Conservation (phyloP, 345 rosid genomes). For the Corchorus olitorius region DNA sequence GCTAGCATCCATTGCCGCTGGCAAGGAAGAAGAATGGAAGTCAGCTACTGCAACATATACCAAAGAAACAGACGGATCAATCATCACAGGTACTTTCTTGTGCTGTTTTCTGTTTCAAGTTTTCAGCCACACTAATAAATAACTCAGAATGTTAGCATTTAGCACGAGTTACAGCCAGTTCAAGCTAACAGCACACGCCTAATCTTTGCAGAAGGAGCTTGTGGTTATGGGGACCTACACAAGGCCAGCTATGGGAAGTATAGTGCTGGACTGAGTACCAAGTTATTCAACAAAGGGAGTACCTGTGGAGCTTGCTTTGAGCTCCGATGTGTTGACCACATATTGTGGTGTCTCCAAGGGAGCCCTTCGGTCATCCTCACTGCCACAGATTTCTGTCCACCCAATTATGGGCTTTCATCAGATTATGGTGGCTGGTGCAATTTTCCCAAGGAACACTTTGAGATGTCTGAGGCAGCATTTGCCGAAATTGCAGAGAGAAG, state of each 20-base stretch:
- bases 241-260: slow-evolving; percentile 64
- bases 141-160: not conserved
- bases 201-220: slow-evolving; percentile 75
- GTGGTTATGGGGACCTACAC: slow-evolving; percentile 87
- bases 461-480: slow-evolving; percentile 88
- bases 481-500: slow-evolving; percentile 69
- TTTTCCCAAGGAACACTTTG: slow-evolving; percentile 87
- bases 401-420: slow-evolving; percentile 74
- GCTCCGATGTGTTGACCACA: slow-evolving; percentile 87
- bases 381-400: slow-evolving; percentile 94
- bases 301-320: slow-evolving; percentile 90
- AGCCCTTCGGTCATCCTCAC: slow-evolving; percentile 84
- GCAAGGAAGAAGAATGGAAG: slow-evolving; percentile 62
- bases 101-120: not conserved
- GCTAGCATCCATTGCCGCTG: slow-evolving; percentile 34
- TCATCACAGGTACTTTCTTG: slow-evolving; percentile 55
- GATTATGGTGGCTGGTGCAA: slow-evolving; percentile 97
- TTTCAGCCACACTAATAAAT: not conserved
- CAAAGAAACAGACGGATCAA: slow-evolving; percentile 59
- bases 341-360: slow-evolving; percentile 78
- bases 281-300: slow-evolving; percentile 80
- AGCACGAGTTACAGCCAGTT: not conserved
- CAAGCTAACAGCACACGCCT: slow-evolving; percentile 6
- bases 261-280: slow-evolving; percentile 80
- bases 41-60: slow-evolving; percentile 87